These are phyloP conservation scores for Dujonia santamariae DNA, from an alignment of 1,139 yeast genomes.

Conservation along the genomic window DNA sequence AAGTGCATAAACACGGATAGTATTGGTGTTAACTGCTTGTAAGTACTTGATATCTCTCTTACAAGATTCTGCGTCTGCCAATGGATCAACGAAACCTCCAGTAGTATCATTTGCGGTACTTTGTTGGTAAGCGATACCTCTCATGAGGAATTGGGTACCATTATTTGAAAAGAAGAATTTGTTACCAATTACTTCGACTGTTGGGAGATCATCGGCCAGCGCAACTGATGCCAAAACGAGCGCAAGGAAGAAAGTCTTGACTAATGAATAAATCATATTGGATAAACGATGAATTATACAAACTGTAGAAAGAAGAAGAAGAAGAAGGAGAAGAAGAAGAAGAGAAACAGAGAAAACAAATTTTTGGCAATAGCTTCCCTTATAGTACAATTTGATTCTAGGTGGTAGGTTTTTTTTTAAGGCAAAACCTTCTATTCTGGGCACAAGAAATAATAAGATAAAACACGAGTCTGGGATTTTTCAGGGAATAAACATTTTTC, in stretches of 20 bases:
- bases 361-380: too few relatives aligned
- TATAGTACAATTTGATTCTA: too few relatives aligned
- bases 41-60: constrained; percentile 76
- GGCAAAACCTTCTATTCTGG: too few relatives aligned
- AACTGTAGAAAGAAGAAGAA: background rate
- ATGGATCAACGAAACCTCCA: constrained; percentile 58
- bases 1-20: constrained; percentile 69
- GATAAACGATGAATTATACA: background rate
- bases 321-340: background rate
- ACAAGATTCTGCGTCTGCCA: constrained; percentile 69
- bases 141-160: constrained; percentile 78
- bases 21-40: constrained; percentile 75
- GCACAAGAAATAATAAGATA: too few relatives aligned
- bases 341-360: constrained; percentile 2
- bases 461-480: too few relatives aligned
- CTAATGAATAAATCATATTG: constrained; percentile 7
- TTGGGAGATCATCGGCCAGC: constrained; percentile 41
- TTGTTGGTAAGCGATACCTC: constrained; percentile 67
- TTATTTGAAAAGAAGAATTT: constrained; percentile 75
- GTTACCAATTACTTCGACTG: constrained; percentile 63
- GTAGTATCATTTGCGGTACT: constrained; percentile 52
- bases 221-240: constrained; percentile 11
- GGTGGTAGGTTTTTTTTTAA: too few relatives aligned
- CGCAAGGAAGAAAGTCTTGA: constrained; percentile 4
- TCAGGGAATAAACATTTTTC: too few relatives aligned